Conservation (phyloP, 169 alveolate genomes). For the Babesia gibsoni region DNA sequence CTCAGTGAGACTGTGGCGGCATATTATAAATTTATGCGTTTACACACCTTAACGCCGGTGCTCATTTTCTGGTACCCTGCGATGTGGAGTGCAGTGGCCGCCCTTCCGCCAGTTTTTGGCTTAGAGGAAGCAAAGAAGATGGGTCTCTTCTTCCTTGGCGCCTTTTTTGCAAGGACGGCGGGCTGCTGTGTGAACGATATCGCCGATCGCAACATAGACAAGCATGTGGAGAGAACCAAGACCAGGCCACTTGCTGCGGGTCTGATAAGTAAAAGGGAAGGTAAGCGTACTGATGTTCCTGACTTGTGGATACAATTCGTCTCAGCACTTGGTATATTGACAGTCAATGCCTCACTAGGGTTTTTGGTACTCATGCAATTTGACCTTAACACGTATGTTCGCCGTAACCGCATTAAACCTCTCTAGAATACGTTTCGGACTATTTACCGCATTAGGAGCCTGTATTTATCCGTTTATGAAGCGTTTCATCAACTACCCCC, state of each 20-base stretch:
- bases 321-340: slow-evolving; percentile 32
- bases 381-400: slow-evolving; percentile 35
- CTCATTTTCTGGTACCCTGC: slow-evolving; percentile 48
- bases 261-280: slow-evolving; percentile 73
- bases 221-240: slow-evolving; percentile 89
- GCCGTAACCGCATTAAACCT: not conserved
- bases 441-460: slow-evolving; percentile 76
- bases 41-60: slow-evolving; percentile 46
- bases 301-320: slow-evolving; percentile 9
- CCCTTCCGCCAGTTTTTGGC: slow-evolving; percentile 39
- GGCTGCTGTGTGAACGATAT: slow-evolving; percentile 83
- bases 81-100: slow-evolving; percentile 59
- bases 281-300: slow-evolving; percentile 53
- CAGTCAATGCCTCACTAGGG: slow-evolving; percentile 37
- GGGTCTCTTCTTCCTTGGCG: slow-evolving; percentile 58
- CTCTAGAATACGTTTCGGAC: slow-evolving; percentile 51
- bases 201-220: slow-evolving; percentile 73
- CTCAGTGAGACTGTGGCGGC: not conserved
- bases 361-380: slow-evolving; percentile 47
- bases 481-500: slow-evolving; percentile 87
- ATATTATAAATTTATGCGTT: slow-evolving; percentile 42
- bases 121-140: slow-evolving; percentile 49
- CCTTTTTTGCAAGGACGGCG: slow-evolving; percentile 63
- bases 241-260: slow-evolving; percentile 91
- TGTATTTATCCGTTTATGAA: slow-evolving; percentile 88